Evolutionary conservation across 73 alveolate species (phyloP), one percentile per base, ranked within the genome.

Genomic region (Paramecium tetraurelia): DNA sequence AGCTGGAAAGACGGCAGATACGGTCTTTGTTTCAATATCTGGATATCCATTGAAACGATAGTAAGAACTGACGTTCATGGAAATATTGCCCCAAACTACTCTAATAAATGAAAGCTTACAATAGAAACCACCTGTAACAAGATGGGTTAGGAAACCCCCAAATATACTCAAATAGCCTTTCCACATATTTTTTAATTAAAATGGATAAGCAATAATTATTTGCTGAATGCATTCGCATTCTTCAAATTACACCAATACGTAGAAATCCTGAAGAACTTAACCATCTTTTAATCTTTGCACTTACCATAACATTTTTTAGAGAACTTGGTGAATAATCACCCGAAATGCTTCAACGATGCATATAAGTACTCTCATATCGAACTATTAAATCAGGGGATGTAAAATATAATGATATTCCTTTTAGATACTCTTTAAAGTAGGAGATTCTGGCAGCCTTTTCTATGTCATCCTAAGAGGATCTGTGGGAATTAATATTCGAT

Each of bases 401-500:
- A 76, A 22, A 20, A 80, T 41, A 24, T 14, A 5, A 63, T 63
- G 1, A 31, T 31, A 16, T 18, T 53, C 33, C 33, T 18, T 27
- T 63, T 27, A 63, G 84, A 80, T 46, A 11, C 75, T 80, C 36
- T 80, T 80, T 41, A 80, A 80, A 80, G 90, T 89, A 89, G 94
- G 94, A 16, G 94, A 89, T 41, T 18, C 53, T 12, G 94, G 94
- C 1, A 63, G 59, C 41, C 57, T 70, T 33, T 89, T 89, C 40
- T 89, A 89, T 20, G 75, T 89, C 2, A 89, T 89, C 10, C 36
- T 89, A 18, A 83, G 35, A 89, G 94, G 94, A 7, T 44, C 77
- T 20, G 94, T 89, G 21, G 94, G 94, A 0, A 89, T 89, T 44
- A 70, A 70, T 46, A 89, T 89, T 35, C 41, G 87, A 48, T 22